phyloP scores from a whole-genome alignment of 306 rosid species.

The Hippophae rhamnoides region DNA sequence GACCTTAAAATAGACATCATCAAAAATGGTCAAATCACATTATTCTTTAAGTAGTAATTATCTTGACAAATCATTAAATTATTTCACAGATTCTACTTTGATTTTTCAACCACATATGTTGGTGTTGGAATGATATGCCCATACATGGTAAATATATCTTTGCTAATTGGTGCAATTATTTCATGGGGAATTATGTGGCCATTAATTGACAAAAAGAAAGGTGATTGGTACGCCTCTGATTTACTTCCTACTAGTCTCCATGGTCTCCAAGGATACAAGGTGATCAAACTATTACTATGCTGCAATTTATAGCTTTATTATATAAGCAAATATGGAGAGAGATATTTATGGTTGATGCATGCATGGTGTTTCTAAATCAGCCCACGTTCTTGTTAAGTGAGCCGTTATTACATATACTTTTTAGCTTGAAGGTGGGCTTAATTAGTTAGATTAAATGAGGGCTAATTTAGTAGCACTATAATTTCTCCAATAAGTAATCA shows the following conservation, averaged over 20 bases:
- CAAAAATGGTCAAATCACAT: too few relatives aligned
- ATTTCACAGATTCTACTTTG: constrained; percentile 52
- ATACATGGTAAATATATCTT: constrained; percentile 43
- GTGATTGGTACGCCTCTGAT: constrained; percentile 50
- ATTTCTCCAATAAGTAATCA: not conserved
- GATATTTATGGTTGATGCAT: too few relatives aligned
- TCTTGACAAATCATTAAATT: not conserved
- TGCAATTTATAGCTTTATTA: too few relatives aligned
- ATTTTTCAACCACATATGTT: constrained; percentile 61
- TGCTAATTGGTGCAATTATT: constrained; percentile 54
- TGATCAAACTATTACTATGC: not conserved
- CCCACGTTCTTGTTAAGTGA: too few relatives aligned
- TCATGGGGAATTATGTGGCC: constrained; percentile 82
- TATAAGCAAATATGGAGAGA: too few relatives aligned
- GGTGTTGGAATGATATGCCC: constrained; percentile 80
- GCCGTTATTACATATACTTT: too few relatives aligned
- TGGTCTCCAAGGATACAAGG: constrained; percentile 74
- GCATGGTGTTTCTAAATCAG: too few relatives aligned
- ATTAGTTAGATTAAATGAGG: too few relatives aligned
- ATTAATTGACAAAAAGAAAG: constrained; percentile 44
- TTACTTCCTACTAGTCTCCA: constrained; percentile 33
- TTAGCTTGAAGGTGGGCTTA: too few relatives aligned
- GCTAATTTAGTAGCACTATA: too few relatives aligned
- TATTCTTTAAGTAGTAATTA: too few relatives aligned
- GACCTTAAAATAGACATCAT: too few relatives aligned